phyloP scores from a whole-genome alignment of 306 rosid genomes.

The Lotus japonicus region DNA sequence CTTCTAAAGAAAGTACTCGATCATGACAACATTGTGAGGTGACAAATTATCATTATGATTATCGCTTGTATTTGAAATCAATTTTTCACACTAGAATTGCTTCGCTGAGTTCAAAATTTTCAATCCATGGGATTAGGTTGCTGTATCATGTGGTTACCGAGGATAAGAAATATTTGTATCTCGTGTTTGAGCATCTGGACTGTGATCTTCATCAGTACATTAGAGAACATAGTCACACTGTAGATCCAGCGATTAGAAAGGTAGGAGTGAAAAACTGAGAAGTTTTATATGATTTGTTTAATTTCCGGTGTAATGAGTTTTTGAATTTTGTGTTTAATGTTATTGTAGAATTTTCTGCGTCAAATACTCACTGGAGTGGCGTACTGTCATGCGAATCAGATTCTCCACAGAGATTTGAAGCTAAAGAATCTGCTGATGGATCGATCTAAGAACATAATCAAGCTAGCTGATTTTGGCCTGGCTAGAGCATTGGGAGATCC shows the following conservation, averaged over 20 bases:
- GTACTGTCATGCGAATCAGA: neutral
- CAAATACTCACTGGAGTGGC: conserved; percentile 19
- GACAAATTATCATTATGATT: too few relatives aligned
- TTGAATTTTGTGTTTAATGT: neutral
- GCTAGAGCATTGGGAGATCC: conserved; percentile 1
- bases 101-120: too few relatives aligned
- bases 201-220: neutral
- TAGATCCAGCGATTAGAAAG: neutral
- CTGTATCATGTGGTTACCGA: neutral
- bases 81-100: neutral
- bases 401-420: conserved; percentile 26
- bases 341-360: neutral
- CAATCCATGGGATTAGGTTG: neutral
- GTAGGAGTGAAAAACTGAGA: neutral
- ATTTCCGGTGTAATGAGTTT: neutral
- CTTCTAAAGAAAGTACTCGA: neutral
- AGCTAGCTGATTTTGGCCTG: conserved; percentile 16
- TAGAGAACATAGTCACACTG: neutral
- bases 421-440: conserved; percentile 8
- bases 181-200: conserved; percentile 15
- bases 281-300: too few relatives aligned
- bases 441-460: neutral
- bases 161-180: neutral
- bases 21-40: conserved; percentile 3
- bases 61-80: too few relatives aligned